Evolutionary conservation across 192 early-diverging fungal genomes (phyloP).

Genomic region (Entophlyctis helioformis): DNA sequence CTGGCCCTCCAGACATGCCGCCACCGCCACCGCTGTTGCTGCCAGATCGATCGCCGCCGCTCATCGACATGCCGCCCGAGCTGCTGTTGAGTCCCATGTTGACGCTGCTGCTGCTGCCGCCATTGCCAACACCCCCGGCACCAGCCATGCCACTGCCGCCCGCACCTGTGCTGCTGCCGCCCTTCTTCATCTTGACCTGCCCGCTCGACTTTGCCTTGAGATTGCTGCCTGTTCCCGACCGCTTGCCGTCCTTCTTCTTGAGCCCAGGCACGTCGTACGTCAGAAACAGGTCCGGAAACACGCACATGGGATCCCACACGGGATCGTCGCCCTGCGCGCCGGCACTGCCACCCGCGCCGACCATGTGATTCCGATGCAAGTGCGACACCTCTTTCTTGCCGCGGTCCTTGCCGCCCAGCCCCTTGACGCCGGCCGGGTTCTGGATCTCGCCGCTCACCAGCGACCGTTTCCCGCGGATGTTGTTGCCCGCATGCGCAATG

Average conservation of each 20-base stretch:
- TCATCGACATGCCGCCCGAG: constrained; percentile 2
- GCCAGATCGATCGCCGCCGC: too few relatives aligned
- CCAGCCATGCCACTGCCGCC: not conserved
- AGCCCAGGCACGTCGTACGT: constrained; percentile 36
- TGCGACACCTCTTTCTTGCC: too few relatives aligned
- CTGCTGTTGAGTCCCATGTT: too few relatives aligned
- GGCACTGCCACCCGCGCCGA: not conserved
- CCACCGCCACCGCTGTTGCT: not conserved
- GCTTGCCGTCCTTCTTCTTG: constrained; percentile 18
- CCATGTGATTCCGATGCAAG: constrained; percentile 22
- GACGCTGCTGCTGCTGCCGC: too few relatives aligned
- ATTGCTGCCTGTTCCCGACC: too few relatives aligned
- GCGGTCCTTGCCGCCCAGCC: not conserved
- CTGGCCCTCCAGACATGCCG: not conserved
- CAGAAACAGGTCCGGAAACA: constrained; percentile 45
- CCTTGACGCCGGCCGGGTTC: not conserved
- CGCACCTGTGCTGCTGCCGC: not conserved
- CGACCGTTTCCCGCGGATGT: constrained; percentile 42
- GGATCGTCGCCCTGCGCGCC: constrained; percentile 5
- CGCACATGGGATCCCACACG: constrained; percentile 41
- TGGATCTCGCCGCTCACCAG: constrained; percentile 24
- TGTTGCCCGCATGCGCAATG: constrained; percentile 45
- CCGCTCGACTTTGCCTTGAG: too few relatives aligned
- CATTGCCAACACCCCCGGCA: too few relatives aligned
- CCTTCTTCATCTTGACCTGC: too few relatives aligned